These are phyloP conservation scores for Eucalyptus lansdowneana DNA, from an alignment of 345 rosid genomes.

Conservation along the genomic window DNA sequence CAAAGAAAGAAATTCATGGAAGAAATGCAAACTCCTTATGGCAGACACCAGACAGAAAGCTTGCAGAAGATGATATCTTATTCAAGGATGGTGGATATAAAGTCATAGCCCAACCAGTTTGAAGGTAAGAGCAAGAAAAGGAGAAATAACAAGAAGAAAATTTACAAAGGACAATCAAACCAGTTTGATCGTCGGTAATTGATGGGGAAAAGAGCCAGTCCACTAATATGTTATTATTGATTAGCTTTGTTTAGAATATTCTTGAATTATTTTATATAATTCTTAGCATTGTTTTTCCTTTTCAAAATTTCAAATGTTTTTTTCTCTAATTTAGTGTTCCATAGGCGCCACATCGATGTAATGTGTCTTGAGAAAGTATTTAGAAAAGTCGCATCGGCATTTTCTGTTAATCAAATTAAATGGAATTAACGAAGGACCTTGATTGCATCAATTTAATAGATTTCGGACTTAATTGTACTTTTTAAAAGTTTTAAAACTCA, in stretches of 20 bases:
- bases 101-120: not conserved
- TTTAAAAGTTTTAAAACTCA: too few relatives aligned
- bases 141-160: not conserved
- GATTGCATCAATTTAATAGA: too few relatives aligned
- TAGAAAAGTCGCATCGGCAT: not conserved
- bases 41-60: too few relatives aligned
- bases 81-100: too few relatives aligned
- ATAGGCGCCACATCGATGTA: not conserved
- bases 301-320: not conserved
- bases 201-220: not conserved
- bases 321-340: accelerated
- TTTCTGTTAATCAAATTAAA: too few relatives aligned
- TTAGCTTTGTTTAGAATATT: not conserved
- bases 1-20: too few relatives aligned
- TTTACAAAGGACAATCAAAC: not conserved
- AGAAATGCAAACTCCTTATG: too few relatives aligned
- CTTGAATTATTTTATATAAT: not conserved
- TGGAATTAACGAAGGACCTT: accelerated
- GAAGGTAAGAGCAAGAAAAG: not conserved
- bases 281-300: not conserved
- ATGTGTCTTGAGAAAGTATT: not conserved
- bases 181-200: not conserved
- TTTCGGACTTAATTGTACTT: too few relatives aligned
- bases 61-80: too few relatives aligned
- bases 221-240: not conserved